Evolutionary conservation across 2,329 filamentous ascomycete genomes (phyloP), one percentile per base, ranked within the genome.

Genomic region (Colletotrichum tropicicola): DNA sequence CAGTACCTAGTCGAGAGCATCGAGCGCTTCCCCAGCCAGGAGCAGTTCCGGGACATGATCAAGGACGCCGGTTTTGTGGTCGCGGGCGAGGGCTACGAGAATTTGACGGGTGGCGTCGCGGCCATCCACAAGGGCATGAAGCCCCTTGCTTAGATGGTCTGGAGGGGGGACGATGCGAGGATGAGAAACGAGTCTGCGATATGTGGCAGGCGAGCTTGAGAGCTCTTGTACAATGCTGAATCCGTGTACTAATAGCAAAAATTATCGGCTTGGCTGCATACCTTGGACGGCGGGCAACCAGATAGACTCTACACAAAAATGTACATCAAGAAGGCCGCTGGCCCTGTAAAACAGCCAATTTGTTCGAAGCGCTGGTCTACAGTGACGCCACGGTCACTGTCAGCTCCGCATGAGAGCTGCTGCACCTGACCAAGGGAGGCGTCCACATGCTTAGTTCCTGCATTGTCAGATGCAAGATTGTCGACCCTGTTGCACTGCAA

Each of bases 1-100:
- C 96, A 99, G 83, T 99, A 99, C 79, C 85, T 99, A 9, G 96
- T 99, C 9, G 96, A 99, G 85, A 98, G 94, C 78, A 99, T 99
- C 77, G 94, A 98, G 80, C 84, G 87, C 49, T 98, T 98, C 76
- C 97, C 96, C 0, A 91, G 83, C 70, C 97, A 99, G 82, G 85
- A 89, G 55, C 89, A 93, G 70, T 99, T 97, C 74, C 87, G 90
- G 69, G 85, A 88, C 32, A 94, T 97, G 92, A 96, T 97, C 73
- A 78, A 87, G 70, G 87, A 90, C 25, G 95, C 93, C 3, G 95
- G 95, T 1, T 99, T 99, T 74, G 82, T 92, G 68, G 89, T 97
- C 44, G 93, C 92, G 1, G 94, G 92, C 1, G 80, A 88, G 55
- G 93, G 92, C 0, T 99, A 92, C 80, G 94, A 98, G 82, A 91